Base-by-base conservation (phyloP, 1,284 basidiomycete genomes). In the Ceratobasidium theobromae region DNA sequence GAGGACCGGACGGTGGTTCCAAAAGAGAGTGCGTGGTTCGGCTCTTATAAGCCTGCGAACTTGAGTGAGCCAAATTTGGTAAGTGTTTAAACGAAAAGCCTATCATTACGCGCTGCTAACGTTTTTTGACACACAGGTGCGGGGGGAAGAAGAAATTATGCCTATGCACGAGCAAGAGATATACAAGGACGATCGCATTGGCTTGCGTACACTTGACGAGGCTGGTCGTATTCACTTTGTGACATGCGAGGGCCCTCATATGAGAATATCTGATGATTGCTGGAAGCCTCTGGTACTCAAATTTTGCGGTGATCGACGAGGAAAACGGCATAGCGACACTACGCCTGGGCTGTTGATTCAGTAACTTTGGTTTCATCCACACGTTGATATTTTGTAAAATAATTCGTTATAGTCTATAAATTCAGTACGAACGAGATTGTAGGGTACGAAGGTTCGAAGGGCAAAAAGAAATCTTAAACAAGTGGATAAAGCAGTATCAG, bases 111-210 rank as follows among this genome's bases (percentile, higher is more conserved):
- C 11, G 25, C 4, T 18, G 8, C 14, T 65, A 27, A 40, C 41
- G 23, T 41, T n/a, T 27, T 41, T 11, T 0, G 67, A 68, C n/a
- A 68, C 66, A 21, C 55, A 55, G 28, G 76, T 75, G 66, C 76
- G 71, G 73, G 58, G 32, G 5, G 58, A 76, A 71, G 76, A 76
- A 72, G 74, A 75, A 0, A 81, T 93, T 52, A 78, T 96, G 18
- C 87, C 89, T 0, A 87, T 97, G 83, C 80, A 81, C 21, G 71
- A 77, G 57, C 93, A 95, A 71, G 84, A 84, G 4, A 78, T 97
- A 41, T 99, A 97, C 76, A 74, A 73, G 1, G 83, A 93, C 57
- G 92, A 99, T 75, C 93, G 92, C 84, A 92, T 98, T 69, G 96
- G 96, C 0, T 77, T 99, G 45, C 81, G 83, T 23, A 74, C 77